Base-by-base conservation (phyloP, 2,329 filamentous ascomycete species). In the Aspergillus aculeatinus region DNA sequence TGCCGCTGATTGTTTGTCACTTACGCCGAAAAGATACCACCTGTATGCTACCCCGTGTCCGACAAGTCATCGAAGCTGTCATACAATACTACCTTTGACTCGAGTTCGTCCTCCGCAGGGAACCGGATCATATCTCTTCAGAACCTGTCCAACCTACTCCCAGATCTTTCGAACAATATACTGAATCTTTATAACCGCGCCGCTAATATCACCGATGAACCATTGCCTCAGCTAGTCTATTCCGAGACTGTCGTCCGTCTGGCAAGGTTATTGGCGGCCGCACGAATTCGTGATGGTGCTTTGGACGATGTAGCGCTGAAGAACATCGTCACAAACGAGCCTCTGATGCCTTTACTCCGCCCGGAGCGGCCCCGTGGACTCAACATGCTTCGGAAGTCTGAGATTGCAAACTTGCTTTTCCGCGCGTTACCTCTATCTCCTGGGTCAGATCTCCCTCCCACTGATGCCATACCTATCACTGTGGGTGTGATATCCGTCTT, bases 401-500 rank as follows among this genome's bases (percentile, higher is more conserved):
- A 87, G 52, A 90, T 94, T 63, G 81, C 85, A 5, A 83, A 80
- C 33, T 81, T 87, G 14, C 73, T 92, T 4, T 88, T 91, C 74
- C 85, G 84, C 64, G 90, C 89, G 5, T 87, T 91, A 59, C 91
- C 90, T 10, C 84, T 85, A 4, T 84, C 85, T 4, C 78, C 82
- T 25, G 67, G 74, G 16, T 81, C 85, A 6, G 83, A 87, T 0
- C 79, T 96, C 55, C 89, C 88, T 2, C 85, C 89, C 4, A 86
- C 87, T 10, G 93, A 96, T 74, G 84, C 90, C 23, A 87, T 91
- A 11, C 86, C 89, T 10, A 88, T 97, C 39, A 81, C 97, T 16
- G 89, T 92, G 65, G 94, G 92, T 12, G 92, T 98, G 65, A 89
- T 92, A 7, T 87, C 90, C n/a, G 87, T 96, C n/a, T 80, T 97